Evolutionary conservation across 441 rosid genomes (phyloP), one percentile per base, ranked within the genome.

Genomic region (Erodium moschatum): DNA sequence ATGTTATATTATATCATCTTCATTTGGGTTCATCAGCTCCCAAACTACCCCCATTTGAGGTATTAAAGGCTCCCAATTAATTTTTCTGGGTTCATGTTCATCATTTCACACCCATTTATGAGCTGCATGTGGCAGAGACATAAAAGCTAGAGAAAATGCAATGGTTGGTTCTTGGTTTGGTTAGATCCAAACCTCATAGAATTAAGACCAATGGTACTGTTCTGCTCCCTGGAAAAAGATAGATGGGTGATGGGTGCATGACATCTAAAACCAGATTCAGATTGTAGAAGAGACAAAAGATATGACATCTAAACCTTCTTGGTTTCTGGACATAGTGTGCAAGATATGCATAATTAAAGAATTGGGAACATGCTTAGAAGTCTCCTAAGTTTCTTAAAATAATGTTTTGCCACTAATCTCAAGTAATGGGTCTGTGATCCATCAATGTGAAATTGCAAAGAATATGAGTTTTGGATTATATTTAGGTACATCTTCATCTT

Each of bases 41-140:
- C 75, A 72, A 78, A 60, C 81, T 40, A 79, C 81, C 61, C 8
- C 70, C 74, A 67, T 60, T 46, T 21, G 74, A 64, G 64, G 64
- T 66, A 80, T 75, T 84, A 63, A 82, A 72, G 69, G 60, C 73
- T 16, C 21, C 15, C 6, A 70, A 52, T 70, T 70, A 74, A 69
- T 67, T 48, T 68, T 65, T 64, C 67, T 72, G 63, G 72, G 66
- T 68, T 52, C 67, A n/a, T n/a, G n/a, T n/a, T n/a, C n/a, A n/a
- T 21, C 9, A 54, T 66, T 69, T 69, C 72, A 58, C 66, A 61
- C 35, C 52, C 78, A 82, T 83, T 83, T 77, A 85, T 84, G 80
- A 78, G 70, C 9, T 50, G 78, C 85, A 82, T 84, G 81, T 85
- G 86, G 48, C 72, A 56, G 71, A 48, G 67, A 38, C 66, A 5